Evolutionary conservation across 1,139 yeast species (phyloP), one percentile per base, ranked within the genome.

Genomic region (Blastobotrys persicus): DNA sequence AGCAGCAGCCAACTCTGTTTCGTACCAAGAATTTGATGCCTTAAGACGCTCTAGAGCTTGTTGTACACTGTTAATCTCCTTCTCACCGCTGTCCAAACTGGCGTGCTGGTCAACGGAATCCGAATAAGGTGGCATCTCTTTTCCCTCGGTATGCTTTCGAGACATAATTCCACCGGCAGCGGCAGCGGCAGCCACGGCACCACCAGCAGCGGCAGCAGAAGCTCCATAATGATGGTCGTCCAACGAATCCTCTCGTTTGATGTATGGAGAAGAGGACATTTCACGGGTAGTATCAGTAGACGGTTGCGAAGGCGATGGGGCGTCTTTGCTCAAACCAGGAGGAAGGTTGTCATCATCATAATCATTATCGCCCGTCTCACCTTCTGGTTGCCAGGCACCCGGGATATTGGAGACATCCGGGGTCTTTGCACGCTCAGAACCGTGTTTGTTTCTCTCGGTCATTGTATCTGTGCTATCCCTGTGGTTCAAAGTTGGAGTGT

Each of bases 21-120:
- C 68, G 46, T 64, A 64, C 68, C 68, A 64, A 1, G 67, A 59
- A 46, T 64, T 64, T 18, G 67, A 62, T 2, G 67, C 68, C 49
- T 63, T 64, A 31, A 64, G 57, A 34, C 58, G 59, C 45, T 64
- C 68, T 34, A 62, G 46, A 2, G 59, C 65, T 45, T 61, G 60
- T 2, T 46, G 23, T 4, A 43, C 48, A 32, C 47, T 49, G 34
- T 48, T 40, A 14, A 50, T 44, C 28, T 17, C 35, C 31, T 34
- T 44, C 4, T 41, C 46, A 5, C 20, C 37, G 14, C 31, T 37
- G 20, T 18, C 43, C 20, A 23, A 4, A 31, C 18, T 26, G 18
- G 40, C 45, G 12, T 32, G 48, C 13, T 39, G 28, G 23, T 23
- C 28, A 23, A 23, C 5, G 9, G 28, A 23, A 9, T 9, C 28